Conservation (phyloP, 1,284 basidiomycete genomes). For the Leccinum brunneo-olivaceum region DNA sequence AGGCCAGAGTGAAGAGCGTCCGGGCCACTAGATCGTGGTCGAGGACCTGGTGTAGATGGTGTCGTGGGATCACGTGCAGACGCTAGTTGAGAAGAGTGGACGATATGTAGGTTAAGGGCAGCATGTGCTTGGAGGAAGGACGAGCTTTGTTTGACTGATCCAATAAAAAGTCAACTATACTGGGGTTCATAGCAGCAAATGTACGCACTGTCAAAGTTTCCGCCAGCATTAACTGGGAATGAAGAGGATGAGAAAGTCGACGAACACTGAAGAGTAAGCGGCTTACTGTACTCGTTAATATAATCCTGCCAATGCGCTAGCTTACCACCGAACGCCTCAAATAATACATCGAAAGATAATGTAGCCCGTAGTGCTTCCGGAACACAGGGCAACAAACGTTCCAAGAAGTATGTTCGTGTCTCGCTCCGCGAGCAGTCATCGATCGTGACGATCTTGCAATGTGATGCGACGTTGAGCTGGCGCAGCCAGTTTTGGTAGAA, state of each 20-base stretch:
- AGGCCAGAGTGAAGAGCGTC: conserved; percentile 50
- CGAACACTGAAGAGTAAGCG: neutral
- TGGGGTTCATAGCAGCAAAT: neutral
- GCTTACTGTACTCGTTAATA: conserved; percentile 63
- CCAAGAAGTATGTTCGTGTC: conserved; percentile 57
- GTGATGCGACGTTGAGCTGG: conserved; percentile 70
- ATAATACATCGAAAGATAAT: conserved; percentile 66
- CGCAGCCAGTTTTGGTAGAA: conserved; percentile 80
- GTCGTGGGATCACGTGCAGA: conserved; percentile 26
- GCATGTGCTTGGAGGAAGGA: conserved; percentile 75
- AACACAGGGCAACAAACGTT: conserved; percentile 54
- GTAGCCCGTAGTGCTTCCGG: conserved; percentile 47
- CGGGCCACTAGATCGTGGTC: conserved; percentile 34
- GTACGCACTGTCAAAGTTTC: conserved; percentile 29
- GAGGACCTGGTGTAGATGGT: conserved; percentile 30
- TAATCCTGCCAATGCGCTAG: conserved; percentile 76
- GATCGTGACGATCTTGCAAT: conserved; percentile 77
- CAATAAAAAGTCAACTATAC: conserved; percentile 7
- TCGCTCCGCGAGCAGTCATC: conserved; percentile 72
- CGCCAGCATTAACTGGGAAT: conserved; percentile 28
- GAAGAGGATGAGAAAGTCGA: conserved; percentile 5
- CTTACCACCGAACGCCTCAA: conserved; percentile 76
- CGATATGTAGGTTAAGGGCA: conserved; percentile 66
- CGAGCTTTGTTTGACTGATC: conserved; percentile 60
- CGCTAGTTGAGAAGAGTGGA: conserved; percentile 59